A percentile compares a stretch with the other conserved stretches of the same genome.
Evolutionary conservation across 768 basidiomycete species (phyloP).

Genomic region (Filobasidium wieringae): DNA sequence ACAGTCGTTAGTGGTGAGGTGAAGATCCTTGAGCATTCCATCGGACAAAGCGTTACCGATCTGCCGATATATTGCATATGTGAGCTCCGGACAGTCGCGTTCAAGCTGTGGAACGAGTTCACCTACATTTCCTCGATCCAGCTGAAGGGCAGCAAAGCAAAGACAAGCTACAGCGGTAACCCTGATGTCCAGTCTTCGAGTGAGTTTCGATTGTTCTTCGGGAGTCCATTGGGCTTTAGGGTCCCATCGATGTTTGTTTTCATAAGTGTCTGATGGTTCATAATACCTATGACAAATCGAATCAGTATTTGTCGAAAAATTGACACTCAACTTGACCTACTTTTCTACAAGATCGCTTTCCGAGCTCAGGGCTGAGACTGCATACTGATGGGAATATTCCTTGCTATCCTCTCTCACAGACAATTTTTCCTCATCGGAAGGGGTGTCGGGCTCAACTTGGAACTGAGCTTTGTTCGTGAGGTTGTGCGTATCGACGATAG

Average conservation of each 20-base stretch:
- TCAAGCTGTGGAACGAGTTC: not conserved
- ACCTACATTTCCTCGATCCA: slow-evolving; percentile 24
- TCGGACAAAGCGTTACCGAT: slow-evolving; percentile 24
- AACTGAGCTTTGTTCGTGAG: too few species aligned
- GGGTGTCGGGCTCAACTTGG: too few species aligned
- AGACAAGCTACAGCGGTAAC: slow-evolving; percentile 17
- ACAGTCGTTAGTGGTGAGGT: slow-evolving; percentile 22
- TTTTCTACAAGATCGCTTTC: too few species aligned
- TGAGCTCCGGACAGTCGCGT: not conserved
- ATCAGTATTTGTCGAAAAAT: too few species aligned
- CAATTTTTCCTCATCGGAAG: too few species aligned
- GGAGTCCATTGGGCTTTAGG: slow-evolving; percentile 21
- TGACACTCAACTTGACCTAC: too few species aligned
- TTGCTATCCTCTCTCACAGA: too few species aligned
- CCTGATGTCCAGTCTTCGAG: slow-evolving; percentile 14
- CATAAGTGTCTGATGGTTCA: slow-evolving; percentile 21
- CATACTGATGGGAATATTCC: too few species aligned
- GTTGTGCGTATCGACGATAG: too few species aligned
- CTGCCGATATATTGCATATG: not conserved
- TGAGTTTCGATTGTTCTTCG: slow-evolving; percentile 18
- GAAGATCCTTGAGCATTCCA: slow-evolving; percentile 20
- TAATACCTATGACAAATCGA: too few species aligned
- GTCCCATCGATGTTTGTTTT: slow-evolving; percentile 25
- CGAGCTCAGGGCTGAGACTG: too few species aligned
- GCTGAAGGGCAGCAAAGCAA: slow-evolving; percentile 18